Percentiles rank a stretch among this genome's conserved stretches.
Evolutionary conservation across 169 alveolate species (phyloP).

Genomic region (Cryptosporidium tyzzeri): DNA sequence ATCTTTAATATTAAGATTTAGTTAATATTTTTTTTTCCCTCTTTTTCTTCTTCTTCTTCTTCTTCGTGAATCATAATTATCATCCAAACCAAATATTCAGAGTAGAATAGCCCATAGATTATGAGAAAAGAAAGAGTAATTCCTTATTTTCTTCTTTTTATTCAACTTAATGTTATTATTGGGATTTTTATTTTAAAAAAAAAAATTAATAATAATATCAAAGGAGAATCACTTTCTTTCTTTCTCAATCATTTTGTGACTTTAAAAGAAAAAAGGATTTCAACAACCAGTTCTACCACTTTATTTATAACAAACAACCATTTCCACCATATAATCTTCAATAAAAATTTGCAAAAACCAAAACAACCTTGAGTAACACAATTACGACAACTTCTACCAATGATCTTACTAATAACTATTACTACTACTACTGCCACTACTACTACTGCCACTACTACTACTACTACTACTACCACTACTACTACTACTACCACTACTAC

Average conservation of each 20-base stretch:
- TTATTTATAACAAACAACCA: neutral
- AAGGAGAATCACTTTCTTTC: neutral
- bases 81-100: constrained; percentile 3
- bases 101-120: constrained; percentile 23
- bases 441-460: neutral
- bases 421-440: neutral
- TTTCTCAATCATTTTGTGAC: neutral
- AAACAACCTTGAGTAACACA: neutral
- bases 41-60: neutral
- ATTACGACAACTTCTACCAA: neutral
- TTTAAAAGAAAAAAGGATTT: too few species aligned
- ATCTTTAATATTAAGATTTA: constrained; percentile 7
- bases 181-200: neutral
- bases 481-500: neutral
- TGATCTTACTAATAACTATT: too few species aligned
- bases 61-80: too few species aligned
- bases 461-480: neutral
- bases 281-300: too few species aligned
- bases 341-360: neutral
- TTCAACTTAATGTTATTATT: neutral
- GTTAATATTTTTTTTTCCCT: neutral
- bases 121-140: constrained; percentile 38
- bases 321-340: neutral
- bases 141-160: constrained; percentile 1
- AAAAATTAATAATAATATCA: too few species aligned